phyloP scores from a whole-genome alignment of 352 stramenopile genomes.

The Phytophthora citricola region DNA sequence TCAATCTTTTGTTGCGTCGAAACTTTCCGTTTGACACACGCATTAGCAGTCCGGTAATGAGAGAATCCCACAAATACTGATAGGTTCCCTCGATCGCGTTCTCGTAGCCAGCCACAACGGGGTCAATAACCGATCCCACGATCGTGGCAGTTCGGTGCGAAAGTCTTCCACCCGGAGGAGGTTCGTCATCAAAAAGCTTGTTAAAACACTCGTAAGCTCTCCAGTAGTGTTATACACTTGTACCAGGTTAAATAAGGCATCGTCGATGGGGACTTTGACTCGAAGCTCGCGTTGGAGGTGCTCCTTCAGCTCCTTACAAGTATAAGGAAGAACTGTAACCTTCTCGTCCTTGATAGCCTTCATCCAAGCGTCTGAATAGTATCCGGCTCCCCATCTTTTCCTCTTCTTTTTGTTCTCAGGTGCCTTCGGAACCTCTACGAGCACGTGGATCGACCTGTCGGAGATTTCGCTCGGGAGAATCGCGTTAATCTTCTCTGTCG shows the following conservation, averaged over 20 bases:
- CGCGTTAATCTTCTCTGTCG: too few species aligned
- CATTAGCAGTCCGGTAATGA: constrained; percentile 14
- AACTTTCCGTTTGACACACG: constrained; percentile 12
- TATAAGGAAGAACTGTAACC: constrained; percentile 18
- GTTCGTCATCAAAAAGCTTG: constrained; percentile 26
- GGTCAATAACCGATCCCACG: constrained; percentile 11
- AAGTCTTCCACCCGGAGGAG: constrained; percentile 2
- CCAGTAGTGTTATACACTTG: constrained; percentile 13
- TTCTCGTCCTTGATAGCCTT: constrained; percentile 20
- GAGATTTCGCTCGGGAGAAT: too few species aligned
- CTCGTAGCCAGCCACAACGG: constrained; percentile 5
- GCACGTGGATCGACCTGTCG: constrained; percentile 9
- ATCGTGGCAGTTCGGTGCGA: constrained; percentile 4
- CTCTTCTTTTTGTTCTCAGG: constrained; percentile 18
- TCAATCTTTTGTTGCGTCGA: constrained; percentile 17
- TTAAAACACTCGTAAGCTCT: constrained; percentile 4
- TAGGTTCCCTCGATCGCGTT: constrained; percentile 9
- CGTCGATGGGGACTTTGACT: constrained; percentile 13
- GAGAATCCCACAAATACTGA: constrained; percentile 25
- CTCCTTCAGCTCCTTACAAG: constrained; percentile 19
- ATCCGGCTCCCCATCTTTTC: constrained; percentile 8
- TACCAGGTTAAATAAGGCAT: constrained; percentile 11
- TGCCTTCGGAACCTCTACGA: constrained; percentile 5
- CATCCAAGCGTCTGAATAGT: constrained; percentile 15
- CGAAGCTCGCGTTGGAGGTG: constrained; percentile 15